Evolutionary conservation across 495 filamentous ascomycete species (phyloP), one percentile per base, ranked within the genome.

Genomic region (Parathielavia hyrcaniae): DNA sequence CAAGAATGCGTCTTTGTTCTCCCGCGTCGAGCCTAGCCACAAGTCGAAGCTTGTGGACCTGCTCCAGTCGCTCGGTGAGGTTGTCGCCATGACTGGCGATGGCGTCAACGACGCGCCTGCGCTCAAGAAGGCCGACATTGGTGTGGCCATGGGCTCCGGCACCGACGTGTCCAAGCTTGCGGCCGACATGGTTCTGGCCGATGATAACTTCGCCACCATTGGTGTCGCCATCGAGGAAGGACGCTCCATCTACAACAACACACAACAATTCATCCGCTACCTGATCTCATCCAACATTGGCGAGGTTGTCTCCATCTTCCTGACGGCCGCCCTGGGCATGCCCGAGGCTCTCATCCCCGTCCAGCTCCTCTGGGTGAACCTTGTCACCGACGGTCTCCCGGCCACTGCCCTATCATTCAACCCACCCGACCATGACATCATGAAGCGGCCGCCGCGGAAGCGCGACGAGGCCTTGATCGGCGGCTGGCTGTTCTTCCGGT

Each of bases 31-130:
- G 73, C 95, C 95, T 40, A 79, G 77, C 30, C 95, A 99, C 79
- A 99, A 99, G 79, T 92, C 88, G 8, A 89, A 87, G 73, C 83
- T 99, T 30, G 92, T 99, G 44, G 95, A 99, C 73, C 84, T 97
- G 32, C 86, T 99, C 56, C 95, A 99, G 72, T 88, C 88, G 26
- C 76, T 88, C 60, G 89, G 90, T 60, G 89, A 97, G 69, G 95
- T 99, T 30, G 95, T 99, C 58, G 95, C 95, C 60, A 99, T 99
- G 95, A 99, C 95, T 58, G 95, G 95, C 64, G 95, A 99, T 70
- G 95, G 95, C 69, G 95, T 99, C 72, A 99, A 99, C 67, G 95
- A 99, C 76, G 95, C 95, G 1, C 95, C 95, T 41, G 95, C 95
- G 17, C 80, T 99, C 65, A 99, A 99, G 82, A 97, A 96, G 74